Percentiles rank a stretch among this genome's conserved stretches.
Evolutionary conservation across 2,329 filamentous ascomycete species (phyloP).

Genomic region (Colletotrichum echinochloae): DNA sequence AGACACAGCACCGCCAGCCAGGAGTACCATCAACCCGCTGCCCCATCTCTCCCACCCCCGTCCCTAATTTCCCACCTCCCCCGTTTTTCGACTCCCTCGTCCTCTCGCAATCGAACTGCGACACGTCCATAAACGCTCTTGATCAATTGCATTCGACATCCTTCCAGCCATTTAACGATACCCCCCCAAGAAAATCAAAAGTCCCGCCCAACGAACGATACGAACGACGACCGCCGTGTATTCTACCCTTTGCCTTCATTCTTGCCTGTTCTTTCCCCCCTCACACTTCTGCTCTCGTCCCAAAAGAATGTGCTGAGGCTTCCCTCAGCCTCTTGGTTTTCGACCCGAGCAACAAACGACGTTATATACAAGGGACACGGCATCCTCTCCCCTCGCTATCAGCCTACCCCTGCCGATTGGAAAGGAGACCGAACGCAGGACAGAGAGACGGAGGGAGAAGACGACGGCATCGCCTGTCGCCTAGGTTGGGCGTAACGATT

Average conservation of each 20-base stretch:
- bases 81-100: not conserved
- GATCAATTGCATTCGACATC: conserved; percentile 3
- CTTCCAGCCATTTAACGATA: conserved; percentile 23
- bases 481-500: conserved; percentile 20
- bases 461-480: conserved; percentile 27
- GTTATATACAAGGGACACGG: not conserved
- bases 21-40: not conserved
- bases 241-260: conserved; percentile 15
- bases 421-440: not conserved
- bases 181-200: not conserved
- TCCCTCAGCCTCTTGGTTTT: conserved; percentile 18
- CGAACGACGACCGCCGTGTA: conserved; percentile 29
- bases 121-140: not conserved
- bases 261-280: not conserved
- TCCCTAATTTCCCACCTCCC: conserved; percentile 14
- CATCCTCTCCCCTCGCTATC: not conserved
- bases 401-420: not conserved
- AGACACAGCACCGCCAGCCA: not conserved
- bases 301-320: conserved; percentile 36
- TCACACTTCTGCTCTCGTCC: not conserved
- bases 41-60: conserved; percentile 5
- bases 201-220: conserved; percentile 15
- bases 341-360: conserved; percentile 4
- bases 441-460: not conserved
- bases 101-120: conserved; percentile 9